Evolutionary conservation across 2,329 filamentous ascomycete species (phyloP).

Genomic region (Lecanosticta acicola): DNA sequence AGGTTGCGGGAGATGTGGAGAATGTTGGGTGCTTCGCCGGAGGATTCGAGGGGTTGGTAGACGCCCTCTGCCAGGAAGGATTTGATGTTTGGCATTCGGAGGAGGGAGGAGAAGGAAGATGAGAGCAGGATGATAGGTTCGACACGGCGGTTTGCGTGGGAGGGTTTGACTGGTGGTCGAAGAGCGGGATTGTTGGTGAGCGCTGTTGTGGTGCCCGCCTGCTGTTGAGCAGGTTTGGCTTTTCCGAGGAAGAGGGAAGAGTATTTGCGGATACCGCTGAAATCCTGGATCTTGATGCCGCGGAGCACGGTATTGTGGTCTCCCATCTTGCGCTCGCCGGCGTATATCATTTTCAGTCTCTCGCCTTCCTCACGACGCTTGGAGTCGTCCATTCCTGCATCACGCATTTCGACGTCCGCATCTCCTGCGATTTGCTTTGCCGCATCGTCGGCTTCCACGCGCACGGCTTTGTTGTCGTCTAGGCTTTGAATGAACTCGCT

Average conservation of each 20-base stretch:
- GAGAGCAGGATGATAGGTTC: conserved; percentile 96
- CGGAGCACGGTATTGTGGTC: conserved; percentile 84
- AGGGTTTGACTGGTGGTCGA: conserved; percentile 32
- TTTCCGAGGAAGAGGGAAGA: conserved; percentile 29
- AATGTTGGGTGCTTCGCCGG: conserved; percentile 62
- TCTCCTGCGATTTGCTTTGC: conserved; percentile 37
- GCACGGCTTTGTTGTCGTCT: conserved; percentile 55
- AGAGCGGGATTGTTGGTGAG: conserved; percentile 38
- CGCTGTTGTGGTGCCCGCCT: conserved; percentile 37
- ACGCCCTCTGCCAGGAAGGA: conserved; percentile 82
- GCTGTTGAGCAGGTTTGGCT: conserved; percentile 35
- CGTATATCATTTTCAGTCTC: conserved; percentile 79
- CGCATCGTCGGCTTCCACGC: conserved; percentile 48
- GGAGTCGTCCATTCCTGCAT: conserved; percentile 36
- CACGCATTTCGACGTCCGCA: conserved; percentile 35
- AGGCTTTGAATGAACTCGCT: conserved; percentile 88
- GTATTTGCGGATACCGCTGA: conserved; percentile 78
- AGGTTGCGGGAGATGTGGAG: conserved; percentile 77
- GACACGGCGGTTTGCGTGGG: conserved; percentile 42
- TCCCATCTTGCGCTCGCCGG: conserved; percentile 82
- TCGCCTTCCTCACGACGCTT: conserved; percentile 67
- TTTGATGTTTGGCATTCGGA: conserved; percentile 94
- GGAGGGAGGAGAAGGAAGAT: conserved; percentile 86
- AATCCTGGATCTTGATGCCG: conserved; percentile 86
- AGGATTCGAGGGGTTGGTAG: conserved; percentile 66